phyloP scores from a whole-genome alignment of 1,284 basidiomycete genomes.

The Malassezia yamatoensis region DNA sequence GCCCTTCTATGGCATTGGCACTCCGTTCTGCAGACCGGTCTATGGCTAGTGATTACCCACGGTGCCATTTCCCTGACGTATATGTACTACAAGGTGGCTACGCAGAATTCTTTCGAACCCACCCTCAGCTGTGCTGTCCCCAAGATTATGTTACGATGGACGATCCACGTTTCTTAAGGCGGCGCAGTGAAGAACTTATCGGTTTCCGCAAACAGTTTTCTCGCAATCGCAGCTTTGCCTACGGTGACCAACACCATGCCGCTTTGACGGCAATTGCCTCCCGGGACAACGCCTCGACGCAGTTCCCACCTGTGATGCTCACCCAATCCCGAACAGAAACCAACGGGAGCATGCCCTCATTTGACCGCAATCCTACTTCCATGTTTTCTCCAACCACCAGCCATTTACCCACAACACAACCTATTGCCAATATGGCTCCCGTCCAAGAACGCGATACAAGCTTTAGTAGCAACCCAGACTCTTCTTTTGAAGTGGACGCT shows the following conservation, averaged over 20 bases:
- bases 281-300: slow-evolving; percentile 1
- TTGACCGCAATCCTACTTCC: too few species aligned
- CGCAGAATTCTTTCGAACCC: slow-evolving; percentile 68
- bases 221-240: slow-evolving; percentile 40
- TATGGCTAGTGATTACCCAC: slow-evolving; percentile 76
- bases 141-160: slow-evolving; percentile 83
- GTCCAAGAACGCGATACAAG: slow-evolving; percentile 23
- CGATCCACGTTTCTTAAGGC: slow-evolving; percentile 68
- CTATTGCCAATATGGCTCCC: background rate
- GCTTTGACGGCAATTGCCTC: background rate
- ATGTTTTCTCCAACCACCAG: too few species aligned
- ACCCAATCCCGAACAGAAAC: background rate
- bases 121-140: slow-evolving; percentile 64
- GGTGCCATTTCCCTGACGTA: slow-evolving; percentile 87
- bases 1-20: slow-evolving; percentile 92
- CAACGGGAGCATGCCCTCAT: too few species aligned
- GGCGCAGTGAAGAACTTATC: slow-evolving; percentile 73
- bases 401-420: too few species aligned
- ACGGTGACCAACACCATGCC: slow-evolving; percentile 24
- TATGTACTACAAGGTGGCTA: slow-evolving; percentile 96
- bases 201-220: slow-evolving; percentile 68
- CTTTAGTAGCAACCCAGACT: slow-evolving; percentile 37
- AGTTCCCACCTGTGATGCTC: background rate
- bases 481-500: slow-evolving; percentile 33
- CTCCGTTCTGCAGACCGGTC: slow-evolving; percentile 79